Conservation (phyloP, 306 rosid species). For the Trifolium repens region DNA sequence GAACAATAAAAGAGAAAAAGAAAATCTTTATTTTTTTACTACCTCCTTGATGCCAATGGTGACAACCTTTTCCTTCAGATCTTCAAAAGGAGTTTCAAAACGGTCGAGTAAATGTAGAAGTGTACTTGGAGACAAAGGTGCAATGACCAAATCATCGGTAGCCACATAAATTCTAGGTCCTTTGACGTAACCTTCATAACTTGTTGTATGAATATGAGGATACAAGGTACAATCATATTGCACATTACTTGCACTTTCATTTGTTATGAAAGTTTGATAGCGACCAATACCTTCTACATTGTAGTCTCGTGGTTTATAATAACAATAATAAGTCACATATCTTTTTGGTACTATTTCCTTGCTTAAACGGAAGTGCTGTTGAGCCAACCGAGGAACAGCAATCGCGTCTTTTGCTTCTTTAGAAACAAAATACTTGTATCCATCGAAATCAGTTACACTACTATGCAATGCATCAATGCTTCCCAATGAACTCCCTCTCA, state of each 20-base stretch:
- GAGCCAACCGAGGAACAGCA: neutral
- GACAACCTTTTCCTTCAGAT: constrained; percentile 7
- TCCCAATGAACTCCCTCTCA: neutral
- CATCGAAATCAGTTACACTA: neutral
- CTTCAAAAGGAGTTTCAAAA: neutral
- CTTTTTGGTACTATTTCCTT: neutral
- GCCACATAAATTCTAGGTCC: neutral
- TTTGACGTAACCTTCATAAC: neutral
- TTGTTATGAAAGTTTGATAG: neutral
- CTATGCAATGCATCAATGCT: neutral
- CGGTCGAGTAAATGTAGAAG: neutral
- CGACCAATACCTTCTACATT: neutral
- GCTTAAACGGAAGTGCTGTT: neutral
- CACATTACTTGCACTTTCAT: neutral
- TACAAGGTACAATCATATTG: neutral
- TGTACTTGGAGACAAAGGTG: neutral
- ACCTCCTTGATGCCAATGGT: neutral
- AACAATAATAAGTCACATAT: neutral
- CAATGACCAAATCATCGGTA: neutral
- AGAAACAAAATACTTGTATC: neutral
- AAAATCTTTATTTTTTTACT: neutral
- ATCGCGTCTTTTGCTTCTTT: neutral
- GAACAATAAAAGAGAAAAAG: neutral
- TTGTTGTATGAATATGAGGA: no score
- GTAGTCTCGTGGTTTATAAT: neutral